Evolutionary conservation across 495 filamentous ascomycete species (phyloP).

Genomic region (Aspergillus coremiiformis): DNA sequence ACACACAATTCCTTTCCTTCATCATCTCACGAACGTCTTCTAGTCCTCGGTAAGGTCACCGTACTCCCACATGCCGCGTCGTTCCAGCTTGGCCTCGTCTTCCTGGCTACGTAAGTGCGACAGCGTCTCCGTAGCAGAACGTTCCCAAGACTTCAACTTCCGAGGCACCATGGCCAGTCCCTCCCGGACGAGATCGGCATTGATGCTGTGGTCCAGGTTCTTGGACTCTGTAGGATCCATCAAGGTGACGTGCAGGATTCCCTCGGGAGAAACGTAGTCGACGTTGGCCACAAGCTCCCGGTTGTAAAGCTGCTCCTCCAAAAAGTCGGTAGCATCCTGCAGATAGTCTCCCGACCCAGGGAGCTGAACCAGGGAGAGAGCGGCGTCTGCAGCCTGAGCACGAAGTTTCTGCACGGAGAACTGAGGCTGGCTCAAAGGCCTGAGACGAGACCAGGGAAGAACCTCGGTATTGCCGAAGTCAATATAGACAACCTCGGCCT

Average conservation of each 20-base stretch:
- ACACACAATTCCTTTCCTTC: constrained; percentile 4
- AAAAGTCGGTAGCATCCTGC: constrained; percentile 61
- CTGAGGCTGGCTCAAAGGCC: constrained; percentile 67
- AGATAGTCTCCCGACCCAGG: constrained; percentile 73
- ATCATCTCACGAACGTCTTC: constrained; percentile 6
- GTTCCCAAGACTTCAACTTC: constrained; percentile 87
- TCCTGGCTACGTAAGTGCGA: constrained; percentile 57
- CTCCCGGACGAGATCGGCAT: constrained; percentile 72
- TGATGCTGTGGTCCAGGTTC: constrained; percentile 67
- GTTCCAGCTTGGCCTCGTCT: constrained; percentile 64
- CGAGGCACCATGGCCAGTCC: constrained; percentile 83
- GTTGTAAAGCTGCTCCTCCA: constrained; percentile 58
- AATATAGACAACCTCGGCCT: constrained; percentile 84
- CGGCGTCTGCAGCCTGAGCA: constrained; percentile 79
- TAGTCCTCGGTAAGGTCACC: constrained; percentile 90
- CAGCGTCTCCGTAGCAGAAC: constrained; percentile 62
- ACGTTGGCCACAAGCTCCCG: constrained; percentile 82
- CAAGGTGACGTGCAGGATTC: constrained; percentile 73
- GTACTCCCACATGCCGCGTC: constrained; percentile 94
- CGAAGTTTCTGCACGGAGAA: constrained; percentile 74
- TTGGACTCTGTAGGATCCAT: constrained; percentile 61
- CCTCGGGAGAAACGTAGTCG: constrained; percentile 70
- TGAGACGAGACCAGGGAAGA: constrained; percentile 72
- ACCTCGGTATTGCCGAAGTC: constrained; percentile 95
- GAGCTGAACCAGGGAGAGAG: constrained; percentile 83